These are phyloP conservation scores for Colletotrichum tofieldiae DNA, from an alignment of 2,329 filamentous ascomycete species.

Conservation along the genomic window DNA sequence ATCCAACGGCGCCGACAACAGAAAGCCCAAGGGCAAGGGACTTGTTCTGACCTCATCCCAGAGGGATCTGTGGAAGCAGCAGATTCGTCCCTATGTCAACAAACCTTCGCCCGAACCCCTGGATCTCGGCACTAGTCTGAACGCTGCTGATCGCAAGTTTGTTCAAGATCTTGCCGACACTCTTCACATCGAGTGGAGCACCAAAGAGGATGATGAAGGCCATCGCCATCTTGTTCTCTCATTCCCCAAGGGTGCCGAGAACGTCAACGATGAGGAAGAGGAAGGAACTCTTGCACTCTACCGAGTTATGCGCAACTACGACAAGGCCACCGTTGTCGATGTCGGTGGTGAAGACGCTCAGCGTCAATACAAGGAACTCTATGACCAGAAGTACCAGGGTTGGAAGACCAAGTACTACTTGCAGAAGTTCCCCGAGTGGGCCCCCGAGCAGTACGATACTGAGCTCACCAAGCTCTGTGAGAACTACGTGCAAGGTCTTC, in stretches of 20 bases:
- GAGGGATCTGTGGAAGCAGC: slow-evolving; percentile 84
- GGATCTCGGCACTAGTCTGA: slow-evolving; percentile 80
- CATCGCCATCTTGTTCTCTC: slow-evolving; percentile 67
- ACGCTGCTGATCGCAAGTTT: slow-evolving; percentile 92
- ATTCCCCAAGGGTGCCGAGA: slow-evolving; percentile 69
- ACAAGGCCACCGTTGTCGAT: slow-evolving; percentile 90
- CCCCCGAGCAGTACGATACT: slow-evolving; percentile 79
- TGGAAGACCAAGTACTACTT: slow-evolving; percentile 98
- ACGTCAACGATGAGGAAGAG: slow-evolving; percentile 82
- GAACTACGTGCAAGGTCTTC: slow-evolving; percentile 97
- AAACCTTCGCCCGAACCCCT: slow-evolving; percentile 76
- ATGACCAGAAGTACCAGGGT: slow-evolving; percentile 88
- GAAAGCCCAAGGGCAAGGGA: slow-evolving; percentile 69
- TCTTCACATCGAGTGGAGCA: slow-evolving; percentile 71
- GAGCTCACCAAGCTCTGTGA: slow-evolving; percentile 88
- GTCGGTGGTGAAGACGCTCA: slow-evolving; percentile 84
- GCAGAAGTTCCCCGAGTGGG: slow-evolving; percentile 90
- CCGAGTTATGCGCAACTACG: slow-evolving; percentile 90
- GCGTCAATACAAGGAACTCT: slow-evolving; percentile 84
- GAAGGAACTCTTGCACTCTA: slow-evolving; percentile 89
- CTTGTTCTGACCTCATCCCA: slow-evolving; percentile 85
- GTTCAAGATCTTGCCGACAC: slow-evolving; percentile 86
- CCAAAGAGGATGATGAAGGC: slow-evolving; percentile 70
- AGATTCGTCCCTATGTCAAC: slow-evolving; percentile 86
- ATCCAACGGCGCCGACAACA: slow-evolving; percentile 69